Base-by-base conservation (phyloP, 345 rosid species). In the Moricandia arvensis region DNA sequence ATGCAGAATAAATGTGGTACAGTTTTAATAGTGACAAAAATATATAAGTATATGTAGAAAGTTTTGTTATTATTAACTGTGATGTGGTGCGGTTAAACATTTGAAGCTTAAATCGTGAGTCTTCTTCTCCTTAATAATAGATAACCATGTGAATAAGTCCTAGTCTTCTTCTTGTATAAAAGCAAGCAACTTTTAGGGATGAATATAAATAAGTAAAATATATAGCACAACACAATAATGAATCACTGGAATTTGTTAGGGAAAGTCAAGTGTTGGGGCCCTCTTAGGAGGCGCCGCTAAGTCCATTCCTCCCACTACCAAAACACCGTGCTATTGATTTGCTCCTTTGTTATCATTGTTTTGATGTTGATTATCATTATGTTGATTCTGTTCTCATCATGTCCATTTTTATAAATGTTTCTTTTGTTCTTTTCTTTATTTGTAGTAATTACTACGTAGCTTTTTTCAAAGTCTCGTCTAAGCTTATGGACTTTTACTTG, bases 201-300 rank as follows among this genome's bases (percentile, higher is more conserved):
- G 33, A 15, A 10, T 10, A 21, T 24, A 55, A 55, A 21, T 24
- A 55, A 55, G 64, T 65, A 63, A 63, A 73, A 26, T 53, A 21
- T 33, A 58, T 34, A 65, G 33, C 47, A 59, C 13, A 75, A 37
- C 37, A 62, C 53, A 63, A 76, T 76, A 43, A 70, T 70, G 66
- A 47, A n/a, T 49, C 55, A 49, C 71, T 60, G 59, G 34, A 65
- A 76, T 13, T 21, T 18, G 30, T 47, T 27, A 18, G 60, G 33
- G 53, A 76, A 76, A 76, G 80, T 70, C 75, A 69, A 69, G 75
- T 38, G 6, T 61, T 69, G 75, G 80, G 80, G 21, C 71, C 80
- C 63, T 69, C 18, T 4, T 54, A 38, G 37, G 65, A 69, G 75
- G 71, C 79, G 79, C 80, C 74, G 63, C 68, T 74, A 59, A 75